Conservation (phyloP, 129 eudicot genomes). For the Rutidosis leptorrhynchoides region DNA sequence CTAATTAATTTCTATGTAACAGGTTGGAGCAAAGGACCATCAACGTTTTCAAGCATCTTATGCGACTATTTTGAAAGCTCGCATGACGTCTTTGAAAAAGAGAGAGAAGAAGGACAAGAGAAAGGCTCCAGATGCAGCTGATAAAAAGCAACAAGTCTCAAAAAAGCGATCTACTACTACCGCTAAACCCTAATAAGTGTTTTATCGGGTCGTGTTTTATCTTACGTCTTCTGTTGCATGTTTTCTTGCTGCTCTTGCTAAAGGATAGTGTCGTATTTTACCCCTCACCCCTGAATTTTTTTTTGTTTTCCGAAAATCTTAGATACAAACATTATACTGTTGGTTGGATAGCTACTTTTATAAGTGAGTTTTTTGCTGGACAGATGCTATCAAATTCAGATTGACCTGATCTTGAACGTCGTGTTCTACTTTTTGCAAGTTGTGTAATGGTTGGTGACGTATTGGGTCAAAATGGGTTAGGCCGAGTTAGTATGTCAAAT, state of each 20-base stretch:
- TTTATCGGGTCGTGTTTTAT: conserved; percentile 11
- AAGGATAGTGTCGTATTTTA: no score
- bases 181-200: conserved; percentile 33
- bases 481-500: no score
- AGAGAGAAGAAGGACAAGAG: conserved; percentile 88
- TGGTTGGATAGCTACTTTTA: conserved; percentile 14
- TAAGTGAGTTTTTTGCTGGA: conserved; percentile 24
- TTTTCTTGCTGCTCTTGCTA: no score
- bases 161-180: conserved; percentile 46
- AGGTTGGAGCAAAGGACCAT: conserved; percentile 85
- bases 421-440: background rate
- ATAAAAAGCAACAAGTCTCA: conserved; percentile 49
- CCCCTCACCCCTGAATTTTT: no score
- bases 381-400: conserved; percentile 9
- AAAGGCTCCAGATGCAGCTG: conserved; percentile 58
- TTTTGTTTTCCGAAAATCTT: no score
- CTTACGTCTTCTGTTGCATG: background rate
- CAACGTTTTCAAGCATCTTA: conserved; percentile 94
- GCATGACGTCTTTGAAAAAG: conserved; percentile 84
- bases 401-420: conserved; percentile 11
- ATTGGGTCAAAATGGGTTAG: background rate
- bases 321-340: conserved; percentile 16
- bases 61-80: conserved; percentile 81
- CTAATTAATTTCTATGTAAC: conserved; percentile 1
- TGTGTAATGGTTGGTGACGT: background rate